These are phyloP conservation scores for Rosa multiflora DNA, from an alignment of 306 rosid genomes.

Conservation along the genomic window DNA sequence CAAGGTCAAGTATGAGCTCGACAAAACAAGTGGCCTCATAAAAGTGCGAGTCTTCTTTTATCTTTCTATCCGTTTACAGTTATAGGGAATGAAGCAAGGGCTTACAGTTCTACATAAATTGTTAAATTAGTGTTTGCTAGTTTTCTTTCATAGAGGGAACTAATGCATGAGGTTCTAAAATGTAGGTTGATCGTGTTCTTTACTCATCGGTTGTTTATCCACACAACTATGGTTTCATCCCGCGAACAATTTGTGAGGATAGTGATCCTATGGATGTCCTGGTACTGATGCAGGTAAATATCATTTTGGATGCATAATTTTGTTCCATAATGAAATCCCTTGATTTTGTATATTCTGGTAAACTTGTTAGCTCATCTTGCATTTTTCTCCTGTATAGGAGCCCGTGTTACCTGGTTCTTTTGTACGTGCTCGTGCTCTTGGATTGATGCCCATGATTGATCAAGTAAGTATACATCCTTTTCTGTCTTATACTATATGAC, in stretches of 20 bases:
- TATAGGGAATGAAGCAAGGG: not conserved
- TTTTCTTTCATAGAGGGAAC: conserved; percentile 27
- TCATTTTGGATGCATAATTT: conserved; percentile 18
- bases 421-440: conserved; percentile 99
- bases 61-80: not conserved
- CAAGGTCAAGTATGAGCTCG: conserved; percentile 96
- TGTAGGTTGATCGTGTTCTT: conserved; percentile 93
- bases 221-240: conserved; percentile 97
- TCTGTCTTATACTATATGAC: not conserved
- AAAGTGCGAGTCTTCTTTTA: conserved; percentile 48
- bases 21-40: conserved; percentile 87
- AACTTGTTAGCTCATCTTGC: conserved; percentile 8
- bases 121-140: not conserved
- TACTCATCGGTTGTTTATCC: conserved; percentile 98
- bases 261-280: conserved; percentile 98
- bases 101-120: not conserved
- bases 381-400: conserved; percentile 50
- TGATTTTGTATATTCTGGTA: conserved; percentile 4
- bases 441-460: conserved; percentile 98
- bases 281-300: conserved; percentile 85
- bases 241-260: conserved; percentile 92
- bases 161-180: conserved; percentile 26
- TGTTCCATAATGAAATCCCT: conserved; percentile 10
- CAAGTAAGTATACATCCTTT: conserved; percentile 49
- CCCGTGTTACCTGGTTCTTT: conserved; percentile 86